A percentile compares a stretch with the other conserved stretches of the same genome.
phyloP scores from a whole-genome alignment of 495 filamentous ascomycete genomes.

The Podospora pseudocomata region DNA sequence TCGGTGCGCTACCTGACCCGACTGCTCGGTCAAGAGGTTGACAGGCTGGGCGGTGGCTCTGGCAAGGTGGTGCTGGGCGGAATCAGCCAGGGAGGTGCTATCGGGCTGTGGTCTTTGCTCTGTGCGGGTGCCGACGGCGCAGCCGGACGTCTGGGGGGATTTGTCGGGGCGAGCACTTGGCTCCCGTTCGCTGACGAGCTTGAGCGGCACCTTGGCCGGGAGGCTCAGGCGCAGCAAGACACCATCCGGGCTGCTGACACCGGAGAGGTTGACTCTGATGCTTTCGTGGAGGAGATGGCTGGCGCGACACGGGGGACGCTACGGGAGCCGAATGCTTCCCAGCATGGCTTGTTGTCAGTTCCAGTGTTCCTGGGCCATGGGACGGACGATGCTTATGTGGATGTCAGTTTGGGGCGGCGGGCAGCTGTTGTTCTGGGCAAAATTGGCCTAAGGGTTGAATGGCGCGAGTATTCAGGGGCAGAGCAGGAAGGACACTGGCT shows the following conservation, averaged over 20 bases:
- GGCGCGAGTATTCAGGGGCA: slow-evolving; percentile 22
- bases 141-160: slow-evolving; percentile 27
- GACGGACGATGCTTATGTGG: slow-evolving; percentile 20
- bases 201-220: slow-evolving; percentile 5
- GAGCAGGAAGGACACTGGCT: slow-evolving; percentile 27
- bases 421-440: slow-evolving; percentile 12
- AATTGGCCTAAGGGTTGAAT: slow-evolving; percentile 17
- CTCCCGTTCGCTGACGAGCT: slow-evolving; percentile 40
- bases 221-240: background rate
- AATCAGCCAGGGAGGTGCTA: slow-evolving; percentile 54
- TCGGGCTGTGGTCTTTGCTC: slow-evolving; percentile 39
- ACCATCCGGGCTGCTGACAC: background rate
- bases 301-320: background rate
- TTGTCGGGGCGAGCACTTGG: slow-evolving; percentile 53
- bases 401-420: slow-evolving; percentile 18
- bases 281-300: slow-evolving; percentile 11
- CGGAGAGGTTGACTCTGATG: background rate
- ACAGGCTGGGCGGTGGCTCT: slow-evolving; percentile 6
- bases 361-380: slow-evolving; percentile 22
- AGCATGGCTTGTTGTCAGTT: slow-evolving; percentile 4
- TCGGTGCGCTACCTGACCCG: slow-evolving; percentile 25
- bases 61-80: slow-evolving; percentile 40
- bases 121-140: slow-evolving; percentile 13
- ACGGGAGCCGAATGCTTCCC: background rate
- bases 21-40: slow-evolving; percentile 7